phyloP scores from a whole-genome alignment of 2,329 filamentous ascomycete species.

The Diaporthe caulivora region DNA sequence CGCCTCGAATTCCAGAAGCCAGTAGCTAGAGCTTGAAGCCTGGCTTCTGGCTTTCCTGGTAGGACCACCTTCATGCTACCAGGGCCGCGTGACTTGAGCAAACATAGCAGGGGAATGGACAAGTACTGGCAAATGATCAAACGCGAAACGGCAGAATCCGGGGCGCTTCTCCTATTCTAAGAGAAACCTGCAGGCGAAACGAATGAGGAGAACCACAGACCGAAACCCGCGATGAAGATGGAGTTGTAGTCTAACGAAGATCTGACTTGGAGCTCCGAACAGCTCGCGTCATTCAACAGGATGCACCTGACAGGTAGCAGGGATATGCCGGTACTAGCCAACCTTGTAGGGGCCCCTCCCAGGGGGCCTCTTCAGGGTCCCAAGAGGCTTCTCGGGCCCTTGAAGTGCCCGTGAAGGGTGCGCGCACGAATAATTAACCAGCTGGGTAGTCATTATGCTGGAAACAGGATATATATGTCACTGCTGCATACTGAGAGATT shows the following conservation, averaged over 20 bases:
- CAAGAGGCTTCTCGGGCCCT: slow-evolving; percentile 1
- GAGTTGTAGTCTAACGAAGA: slow-evolving; percentile 27
- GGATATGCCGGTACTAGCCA: slow-evolving; percentile 19
- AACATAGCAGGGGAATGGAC: slow-evolving; percentile 35
- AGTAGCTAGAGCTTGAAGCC: slow-evolving; percentile 60
- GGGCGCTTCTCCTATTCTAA: slow-evolving; percentile 5
- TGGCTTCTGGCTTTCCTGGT: slow-evolving; percentile 61
- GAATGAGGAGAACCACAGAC: slow-evolving; percentile 2
- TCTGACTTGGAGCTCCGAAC: slow-evolving; percentile 30
- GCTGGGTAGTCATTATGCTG: neutral
- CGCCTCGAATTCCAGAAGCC: slow-evolving; percentile 58
- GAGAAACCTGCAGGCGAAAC: neutral
- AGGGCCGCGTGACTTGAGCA: slow-evolving; percentile 29
- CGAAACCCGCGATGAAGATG: slow-evolving; percentile 1
- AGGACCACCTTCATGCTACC: slow-evolving; percentile 61
- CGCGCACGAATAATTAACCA: neutral
- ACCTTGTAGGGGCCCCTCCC: neutral
- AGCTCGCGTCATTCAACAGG: slow-evolving; percentile 32
- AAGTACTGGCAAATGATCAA: neutral
- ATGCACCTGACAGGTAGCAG: slow-evolving; percentile 8
- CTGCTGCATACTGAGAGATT: neutral
- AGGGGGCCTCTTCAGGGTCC: neutral
- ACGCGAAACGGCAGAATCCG: neutral
- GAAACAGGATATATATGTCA: neutral
- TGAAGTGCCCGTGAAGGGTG: neutral